Evolutionary conservation across 1,139 yeast species (phyloP).

Genomic region (Suhomyces panamericanus): DNA sequence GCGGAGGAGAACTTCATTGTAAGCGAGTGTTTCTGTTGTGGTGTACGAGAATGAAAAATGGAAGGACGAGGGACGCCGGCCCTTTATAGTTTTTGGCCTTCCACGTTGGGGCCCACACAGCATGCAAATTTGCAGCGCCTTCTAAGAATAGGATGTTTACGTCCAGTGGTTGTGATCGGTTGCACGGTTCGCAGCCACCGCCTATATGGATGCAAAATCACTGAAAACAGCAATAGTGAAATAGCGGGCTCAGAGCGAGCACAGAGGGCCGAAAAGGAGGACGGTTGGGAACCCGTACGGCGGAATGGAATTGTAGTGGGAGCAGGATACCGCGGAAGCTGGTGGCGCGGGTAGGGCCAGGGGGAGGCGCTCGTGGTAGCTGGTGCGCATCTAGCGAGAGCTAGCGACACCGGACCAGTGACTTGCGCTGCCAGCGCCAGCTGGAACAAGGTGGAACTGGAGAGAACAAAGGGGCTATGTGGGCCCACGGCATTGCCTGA

Average conservation of each 20-base stretch:
- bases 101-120: background rate
- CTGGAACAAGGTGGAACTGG: too few relatives aligned
- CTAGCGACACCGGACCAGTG: too few relatives aligned
- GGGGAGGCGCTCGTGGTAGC: too few relatives aligned
- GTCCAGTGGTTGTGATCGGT: constrained; percentile 1
- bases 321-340: too few relatives aligned
- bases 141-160: constrained; percentile 12
- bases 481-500: too few relatives aligned
- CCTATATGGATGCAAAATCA: constrained; percentile 1
- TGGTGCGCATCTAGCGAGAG: too few relatives aligned
- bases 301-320: background rate
- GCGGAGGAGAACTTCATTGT: constrained; percentile 31
- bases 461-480: too few relatives aligned
- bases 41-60: constrained; percentile 8
- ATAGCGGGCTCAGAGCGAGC: background rate
- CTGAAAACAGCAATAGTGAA: constrained; percentile 1
- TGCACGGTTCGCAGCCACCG: constrained; percentile 2
- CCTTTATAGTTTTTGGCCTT: constrained; percentile 8
- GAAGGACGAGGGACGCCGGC: background rate
- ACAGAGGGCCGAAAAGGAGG: background rate
- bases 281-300: constrained; percentile 1
- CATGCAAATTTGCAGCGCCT: constrained; percentile 6
- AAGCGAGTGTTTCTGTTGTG: constrained; percentile 27
- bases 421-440: too few relatives aligned
- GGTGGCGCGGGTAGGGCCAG: too few relatives aligned